Percentiles rank a stretch among this genome's conserved stretches.
Evolutionary conservation across 2,329 filamentous ascomycete genomes (phyloP).

Genomic region (Colletotrichum coccodes): DNA sequence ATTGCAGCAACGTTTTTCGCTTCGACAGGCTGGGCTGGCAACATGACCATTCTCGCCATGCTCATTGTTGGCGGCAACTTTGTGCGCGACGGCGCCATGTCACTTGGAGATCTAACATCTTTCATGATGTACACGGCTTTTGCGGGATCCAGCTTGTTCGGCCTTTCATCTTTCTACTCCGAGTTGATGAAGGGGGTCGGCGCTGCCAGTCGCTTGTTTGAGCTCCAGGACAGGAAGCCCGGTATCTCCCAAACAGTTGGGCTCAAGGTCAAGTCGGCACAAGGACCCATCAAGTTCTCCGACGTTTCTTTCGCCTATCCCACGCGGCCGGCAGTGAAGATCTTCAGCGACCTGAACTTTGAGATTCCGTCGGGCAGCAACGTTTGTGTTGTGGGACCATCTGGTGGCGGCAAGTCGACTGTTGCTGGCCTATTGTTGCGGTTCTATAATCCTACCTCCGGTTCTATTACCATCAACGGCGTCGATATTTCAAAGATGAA

Average conservation of each 20-base stretch:
- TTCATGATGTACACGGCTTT: conserved; percentile 99
- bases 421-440: conserved; percentile 90
- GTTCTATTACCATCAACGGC: conserved; percentile 84
- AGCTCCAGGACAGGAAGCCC: conserved; percentile 90
- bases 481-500: conserved; percentile 88
- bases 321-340: conserved; percentile 88
- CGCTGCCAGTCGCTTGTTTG: conserved; percentile 94
- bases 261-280: conserved; percentile 80
- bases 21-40: conserved; percentile 89
- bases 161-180: conserved; percentile 94
- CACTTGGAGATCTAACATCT: conserved; percentile 90
- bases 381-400: conserved; percentile 95
- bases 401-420: conserved; percentile 95
- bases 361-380: conserved; percentile 93
- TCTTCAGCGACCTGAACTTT: conserved; percentile 91
- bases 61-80: conserved; percentile 91
- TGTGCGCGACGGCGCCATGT: conserved; percentile 87
- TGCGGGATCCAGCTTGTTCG: conserved; percentile 86
- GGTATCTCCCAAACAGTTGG: conserved; percentile 90
- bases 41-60: conserved; percentile 93
- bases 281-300: conserved; percentile 88
- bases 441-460: conserved; percentile 87
- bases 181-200: conserved; percentile 99
- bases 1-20: conserved; percentile 92
- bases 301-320: conserved; percentile 92